Percentiles rank a stretch among this genome's conserved stretches.
These are phyloP conservation scores for Geranomyces variabilis DNA, from an alignment of 192 early-diverging fungal species.

Conservation along the genomic window DNA sequence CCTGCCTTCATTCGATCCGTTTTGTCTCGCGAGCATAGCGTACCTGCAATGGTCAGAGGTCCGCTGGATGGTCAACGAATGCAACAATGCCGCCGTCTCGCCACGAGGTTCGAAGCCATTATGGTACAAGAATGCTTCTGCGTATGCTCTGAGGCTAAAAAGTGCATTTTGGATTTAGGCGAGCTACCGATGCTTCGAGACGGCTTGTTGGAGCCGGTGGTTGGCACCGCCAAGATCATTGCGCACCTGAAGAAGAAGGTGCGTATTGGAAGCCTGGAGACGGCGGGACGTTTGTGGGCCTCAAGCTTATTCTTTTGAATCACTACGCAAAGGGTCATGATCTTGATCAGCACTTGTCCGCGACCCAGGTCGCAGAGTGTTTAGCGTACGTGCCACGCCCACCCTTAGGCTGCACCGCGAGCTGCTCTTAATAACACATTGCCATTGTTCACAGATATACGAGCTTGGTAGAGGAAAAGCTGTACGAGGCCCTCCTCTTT, in stretches of 20 bases:
- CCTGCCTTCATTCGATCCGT: constrained; percentile 72
- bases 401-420: no score
- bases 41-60: constrained; percentile 62
- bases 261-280: neutral
- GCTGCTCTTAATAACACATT: neutral
- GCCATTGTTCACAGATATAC: constrained; percentile 52
- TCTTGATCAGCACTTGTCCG: constrained; percentile 44
- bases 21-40: constrained; percentile 61
- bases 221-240: constrained; percentile 42
- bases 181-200: constrained; percentile 73
- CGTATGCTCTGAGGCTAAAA: constrained; percentile 36
- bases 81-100: constrained; percentile 64
- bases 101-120: constrained; percentile 36
- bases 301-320: neutral
- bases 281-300: no score
- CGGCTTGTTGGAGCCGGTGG: constrained; percentile 46
- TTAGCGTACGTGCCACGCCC: constrained; percentile 58
- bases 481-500: constrained; percentile 79
- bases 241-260: constrained; percentile 45
- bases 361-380: constrained; percentile 47
- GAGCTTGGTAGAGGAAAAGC: constrained; percentile 73
- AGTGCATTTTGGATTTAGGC: constrained; percentile 42
- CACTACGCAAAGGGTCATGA: constrained; percentile 36
- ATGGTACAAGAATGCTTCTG: no score
- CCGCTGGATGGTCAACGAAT: constrained; percentile 61